Evolutionary conservation across 768 basidiomycete genomes (phyloP).

Genomic region (Kwoniella mangroviensis): DNA sequence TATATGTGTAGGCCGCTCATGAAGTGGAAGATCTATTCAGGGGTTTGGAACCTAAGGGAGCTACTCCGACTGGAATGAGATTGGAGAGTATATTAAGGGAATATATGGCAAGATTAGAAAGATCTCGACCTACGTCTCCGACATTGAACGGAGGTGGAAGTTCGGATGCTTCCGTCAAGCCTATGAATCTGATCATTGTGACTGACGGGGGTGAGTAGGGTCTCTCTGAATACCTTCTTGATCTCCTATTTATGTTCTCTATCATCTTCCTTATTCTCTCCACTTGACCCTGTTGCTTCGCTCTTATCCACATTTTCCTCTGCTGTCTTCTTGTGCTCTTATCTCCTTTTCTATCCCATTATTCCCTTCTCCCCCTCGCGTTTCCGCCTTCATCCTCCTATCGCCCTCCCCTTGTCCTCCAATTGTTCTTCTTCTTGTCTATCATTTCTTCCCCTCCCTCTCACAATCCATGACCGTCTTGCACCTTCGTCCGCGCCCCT

Average conservation of each 20-base stretch:
- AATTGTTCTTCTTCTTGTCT: neutral
- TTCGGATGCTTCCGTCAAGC: conserved; percentile 42
- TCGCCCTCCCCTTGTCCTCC: too few species aligned
- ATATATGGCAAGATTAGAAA: conserved; percentile 49
- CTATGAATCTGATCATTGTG: conserved; percentile 52
- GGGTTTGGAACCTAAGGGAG: conserved; percentile 46
- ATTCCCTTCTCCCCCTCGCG: too few species aligned
- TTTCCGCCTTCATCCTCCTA: too few species aligned
- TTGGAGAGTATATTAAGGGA: conserved; percentile 49
- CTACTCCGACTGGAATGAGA: conserved; percentile 49
- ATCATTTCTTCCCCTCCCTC: neutral
- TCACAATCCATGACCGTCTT: neutral
- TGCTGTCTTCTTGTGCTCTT: neutral
- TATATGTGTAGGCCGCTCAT: conserved; percentile 23
- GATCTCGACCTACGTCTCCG: conserved; percentile 17
- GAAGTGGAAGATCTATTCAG: conserved; percentile 54
- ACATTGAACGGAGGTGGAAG: conserved; percentile 1
- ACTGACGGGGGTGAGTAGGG: conserved; percentile 48
- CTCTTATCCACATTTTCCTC: neutral
- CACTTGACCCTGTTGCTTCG: too few species aligned
- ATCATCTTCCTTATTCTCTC: neutral
- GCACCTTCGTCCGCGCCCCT: neutral
- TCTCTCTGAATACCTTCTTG: too few species aligned
- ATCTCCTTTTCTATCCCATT: too few species aligned
- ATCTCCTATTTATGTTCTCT: too few species aligned